Conservation (phyloP, 148 eudicot genomes). For the Rhododendron henanense region DNA sequence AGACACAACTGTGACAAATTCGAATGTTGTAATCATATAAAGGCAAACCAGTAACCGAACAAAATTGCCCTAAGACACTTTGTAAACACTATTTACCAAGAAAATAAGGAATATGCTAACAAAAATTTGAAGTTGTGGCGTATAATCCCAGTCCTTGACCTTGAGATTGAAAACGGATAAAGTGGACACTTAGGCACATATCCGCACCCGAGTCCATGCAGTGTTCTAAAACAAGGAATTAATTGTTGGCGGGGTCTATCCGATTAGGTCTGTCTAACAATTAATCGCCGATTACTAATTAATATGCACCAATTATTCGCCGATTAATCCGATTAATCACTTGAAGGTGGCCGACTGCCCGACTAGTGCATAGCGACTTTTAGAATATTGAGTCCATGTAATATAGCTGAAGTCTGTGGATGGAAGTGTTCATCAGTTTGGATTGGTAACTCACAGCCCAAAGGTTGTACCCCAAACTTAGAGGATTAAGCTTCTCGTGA, state of each 20-base stretch:
- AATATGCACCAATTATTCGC: too few species aligned
- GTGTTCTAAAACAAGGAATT: too few species aligned
- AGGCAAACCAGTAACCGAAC: background rate
- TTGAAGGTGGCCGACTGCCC: too few species aligned
- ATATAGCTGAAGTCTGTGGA: background rate
- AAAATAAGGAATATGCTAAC: background rate
- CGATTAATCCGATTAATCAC: too few species aligned
- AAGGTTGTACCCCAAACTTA: background rate
- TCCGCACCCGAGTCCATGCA: background rate
- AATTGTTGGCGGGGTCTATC: too few species aligned
- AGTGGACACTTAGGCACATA: background rate
- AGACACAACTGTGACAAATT: background rate
- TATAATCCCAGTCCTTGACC: background rate
- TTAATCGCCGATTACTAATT: too few species aligned
- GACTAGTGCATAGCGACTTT: too few species aligned
- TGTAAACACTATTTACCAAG: background rate
- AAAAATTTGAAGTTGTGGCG: background rate
- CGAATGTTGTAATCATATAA: background rate
- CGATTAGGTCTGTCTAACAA: too few species aligned
- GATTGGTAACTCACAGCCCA: background rate
- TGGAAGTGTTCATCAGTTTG: background rate
- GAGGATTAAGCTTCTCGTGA: slow-evolving; percentile 1
- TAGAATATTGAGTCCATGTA: background rate
- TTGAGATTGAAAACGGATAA: background rate
- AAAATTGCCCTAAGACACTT: background rate